These are phyloP conservation scores for Amoebophrya sp. DNA, from an alignment of 169 alveolate species.

Conservation along the genomic window DNA sequence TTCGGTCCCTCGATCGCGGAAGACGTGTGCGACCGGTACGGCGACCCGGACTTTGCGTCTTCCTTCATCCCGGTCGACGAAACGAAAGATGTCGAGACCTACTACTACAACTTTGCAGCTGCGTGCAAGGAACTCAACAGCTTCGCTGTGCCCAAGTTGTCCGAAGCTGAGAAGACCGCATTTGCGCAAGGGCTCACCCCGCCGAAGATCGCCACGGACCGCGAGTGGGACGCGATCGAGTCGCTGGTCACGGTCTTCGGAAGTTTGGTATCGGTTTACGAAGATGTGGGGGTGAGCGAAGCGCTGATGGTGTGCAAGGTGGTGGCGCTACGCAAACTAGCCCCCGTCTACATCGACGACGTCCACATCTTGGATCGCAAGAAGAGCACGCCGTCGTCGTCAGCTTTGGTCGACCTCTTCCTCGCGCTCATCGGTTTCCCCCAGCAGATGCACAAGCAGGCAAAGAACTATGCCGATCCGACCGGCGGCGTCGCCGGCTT, in stretches of 20 bases:
- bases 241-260: not conserved
- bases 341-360: not conserved
- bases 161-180: not conserved
- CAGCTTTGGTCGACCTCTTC: not conserved
- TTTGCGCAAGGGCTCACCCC: not conserved
- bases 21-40: no score
- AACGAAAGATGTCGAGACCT: not conserved
- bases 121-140: not conserved
- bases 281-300: not conserved
- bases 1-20: no score
- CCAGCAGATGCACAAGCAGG: not conserved
- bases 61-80: not conserved
- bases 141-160: not conserved
- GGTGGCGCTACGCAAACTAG: not conserved
- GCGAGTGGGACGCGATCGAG: not conserved
- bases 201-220: not conserved
- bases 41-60: no score
- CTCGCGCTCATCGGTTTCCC: not conserved
- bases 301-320: not conserved
- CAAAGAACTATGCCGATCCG: no score
- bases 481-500: no score
- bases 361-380: not conserved
- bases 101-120: not conserved
- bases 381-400: not conserved
- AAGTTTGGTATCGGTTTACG: not conserved